Conservation (phyloP, 139 green algal genomes). For the Closterium sp. region DNA sequence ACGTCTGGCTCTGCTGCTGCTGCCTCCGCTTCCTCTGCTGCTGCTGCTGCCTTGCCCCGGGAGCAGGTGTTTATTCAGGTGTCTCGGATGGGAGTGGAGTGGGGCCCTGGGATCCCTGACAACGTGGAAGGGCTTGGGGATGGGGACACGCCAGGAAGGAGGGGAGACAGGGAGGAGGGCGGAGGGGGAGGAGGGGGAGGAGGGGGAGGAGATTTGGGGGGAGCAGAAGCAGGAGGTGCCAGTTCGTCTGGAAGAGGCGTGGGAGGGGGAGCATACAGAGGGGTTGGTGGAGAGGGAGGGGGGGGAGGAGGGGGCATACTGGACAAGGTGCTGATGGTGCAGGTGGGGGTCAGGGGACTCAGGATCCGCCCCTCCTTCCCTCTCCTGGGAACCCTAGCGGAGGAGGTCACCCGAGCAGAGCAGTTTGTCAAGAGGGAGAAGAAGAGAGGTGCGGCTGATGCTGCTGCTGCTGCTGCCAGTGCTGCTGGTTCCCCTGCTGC, state of each 20-base stretch:
- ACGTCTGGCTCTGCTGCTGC: neutral
- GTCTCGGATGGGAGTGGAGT: neutral
- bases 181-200: neutral
- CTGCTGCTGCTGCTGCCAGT: neutral
- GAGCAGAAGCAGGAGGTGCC: neutral
- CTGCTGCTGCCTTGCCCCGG: neutral
- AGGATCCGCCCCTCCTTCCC: neutral
- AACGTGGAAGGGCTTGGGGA: conserved; percentile 5
- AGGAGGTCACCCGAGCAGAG: neutral
- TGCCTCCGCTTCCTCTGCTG: neutral
- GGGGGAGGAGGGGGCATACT: neutral
- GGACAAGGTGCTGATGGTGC: neutral
- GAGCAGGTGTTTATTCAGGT: neutral
- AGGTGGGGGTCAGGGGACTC: neutral
- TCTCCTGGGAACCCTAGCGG: neutral
- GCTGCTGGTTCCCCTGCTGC: neutral
- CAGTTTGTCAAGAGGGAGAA: neutral
- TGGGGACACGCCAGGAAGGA: neutral
- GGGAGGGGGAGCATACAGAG: neutral
- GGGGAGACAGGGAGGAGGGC: neutral
- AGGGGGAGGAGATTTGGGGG: neutral
- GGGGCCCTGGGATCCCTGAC: neutral
- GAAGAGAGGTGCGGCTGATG: neutral
- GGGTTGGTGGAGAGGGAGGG: neutral
- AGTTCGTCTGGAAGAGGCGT: neutral